Percentiles rank a stretch among this genome's conserved stretches.
Evolutionary conservation across 352 stramenopile species (phyloP).

Genomic region (Blastocystis hominis): DNA sequence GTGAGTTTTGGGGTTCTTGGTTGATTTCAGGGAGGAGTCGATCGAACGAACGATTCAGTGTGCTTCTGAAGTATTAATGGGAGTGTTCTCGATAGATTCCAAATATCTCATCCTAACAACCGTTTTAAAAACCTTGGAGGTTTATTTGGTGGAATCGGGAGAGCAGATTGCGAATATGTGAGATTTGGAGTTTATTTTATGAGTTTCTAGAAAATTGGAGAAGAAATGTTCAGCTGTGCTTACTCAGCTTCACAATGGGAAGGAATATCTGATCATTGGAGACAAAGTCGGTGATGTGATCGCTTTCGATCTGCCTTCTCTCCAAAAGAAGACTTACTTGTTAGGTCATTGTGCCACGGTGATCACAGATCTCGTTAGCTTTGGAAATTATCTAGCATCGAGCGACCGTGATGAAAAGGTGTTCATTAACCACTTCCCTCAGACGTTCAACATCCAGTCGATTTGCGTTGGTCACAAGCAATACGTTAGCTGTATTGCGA

Average conservation of each 20-base stretch:
- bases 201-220: constrained; percentile 16
- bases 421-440: constrained; percentile 43
- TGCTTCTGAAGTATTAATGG: constrained; percentile 15
- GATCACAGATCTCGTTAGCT: constrained; percentile 19
- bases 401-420: constrained; percentile 57
- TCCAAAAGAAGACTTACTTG: not conserved
- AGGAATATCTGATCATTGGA: constrained; percentile 29
- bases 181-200: not conserved
- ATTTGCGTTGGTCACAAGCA: constrained; percentile 55
- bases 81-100: not conserved
- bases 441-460: constrained; percentile 51
- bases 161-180: not conserved
- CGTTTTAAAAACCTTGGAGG: not conserved
- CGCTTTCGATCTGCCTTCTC: not conserved
- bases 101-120: constrained; percentile 31
- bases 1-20: not conserved
- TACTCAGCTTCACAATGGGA: not conserved
- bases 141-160: not conserved
- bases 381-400: constrained; percentile 34
- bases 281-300: constrained; percentile 30
- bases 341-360: constrained; percentile 20
- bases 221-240: constrained; percentile 38
- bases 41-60: not conserved
- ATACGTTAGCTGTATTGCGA: not conserved
- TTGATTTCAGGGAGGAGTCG: not conserved